These are phyloP conservation scores for Talaromyces stipitatus DNA, from an alignment of 495 filamentous ascomycete species.

Conservation along the genomic window DNA sequence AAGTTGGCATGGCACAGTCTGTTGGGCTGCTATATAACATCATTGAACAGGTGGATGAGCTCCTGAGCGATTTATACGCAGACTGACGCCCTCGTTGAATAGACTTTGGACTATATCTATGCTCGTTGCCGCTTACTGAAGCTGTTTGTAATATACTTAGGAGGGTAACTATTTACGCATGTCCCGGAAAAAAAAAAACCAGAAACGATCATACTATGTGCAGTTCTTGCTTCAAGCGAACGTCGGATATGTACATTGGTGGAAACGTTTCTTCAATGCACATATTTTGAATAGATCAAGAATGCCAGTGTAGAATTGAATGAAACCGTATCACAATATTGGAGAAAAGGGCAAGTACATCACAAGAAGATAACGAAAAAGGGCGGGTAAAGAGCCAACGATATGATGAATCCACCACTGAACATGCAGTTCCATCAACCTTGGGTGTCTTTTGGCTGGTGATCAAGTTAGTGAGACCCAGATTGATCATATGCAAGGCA, in stretches of 20 bases:
- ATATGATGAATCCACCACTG: not conserved
- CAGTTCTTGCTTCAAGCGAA: not conserved
- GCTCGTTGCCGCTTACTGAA: too few relatives aligned
- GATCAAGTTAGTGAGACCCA: not conserved
- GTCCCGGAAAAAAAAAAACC: too few relatives aligned
- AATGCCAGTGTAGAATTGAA: not conserved
- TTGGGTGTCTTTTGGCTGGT: not conserved
- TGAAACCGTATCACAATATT: not conserved
- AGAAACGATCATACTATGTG: not conserved
- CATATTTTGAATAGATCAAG: not conserved
- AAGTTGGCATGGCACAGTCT: slow-evolving; percentile 29
- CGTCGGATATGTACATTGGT: not conserved
- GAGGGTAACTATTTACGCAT: too few relatives aligned
- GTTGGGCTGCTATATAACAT: slow-evolving; percentile 29
- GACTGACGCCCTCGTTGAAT: not conserved
- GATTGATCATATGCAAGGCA: not conserved
- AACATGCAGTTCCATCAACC: not conserved
- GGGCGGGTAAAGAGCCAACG: not conserved
- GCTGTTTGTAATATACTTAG: too few relatives aligned
- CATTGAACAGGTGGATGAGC: slow-evolving; percentile 32
- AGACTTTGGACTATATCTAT: too few relatives aligned
- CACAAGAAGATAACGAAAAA: not conserved
- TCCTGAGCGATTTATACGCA: not conserved
- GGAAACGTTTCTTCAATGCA: not conserved
- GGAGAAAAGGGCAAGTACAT: not conserved